Evolutionary conservation across 2,329 filamentous ascomycete species (phyloP).

Genomic region (Aspergillus ochraceus): DNA sequence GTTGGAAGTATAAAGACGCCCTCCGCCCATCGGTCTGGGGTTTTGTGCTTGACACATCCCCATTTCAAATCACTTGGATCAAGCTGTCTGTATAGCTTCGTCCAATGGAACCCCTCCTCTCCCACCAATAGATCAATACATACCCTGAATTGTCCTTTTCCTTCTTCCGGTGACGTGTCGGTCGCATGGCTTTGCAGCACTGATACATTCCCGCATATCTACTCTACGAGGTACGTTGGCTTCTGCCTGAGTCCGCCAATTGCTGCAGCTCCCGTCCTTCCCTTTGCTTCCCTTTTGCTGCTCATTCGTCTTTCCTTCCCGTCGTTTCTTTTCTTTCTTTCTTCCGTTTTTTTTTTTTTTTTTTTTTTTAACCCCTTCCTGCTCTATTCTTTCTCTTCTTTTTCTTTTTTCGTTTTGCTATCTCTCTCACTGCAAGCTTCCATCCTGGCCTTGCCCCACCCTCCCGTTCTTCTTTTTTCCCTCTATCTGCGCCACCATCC

Average conservation of each 20-base stretch:
- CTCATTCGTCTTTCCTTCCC: not conserved
- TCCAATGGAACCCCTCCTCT: too few relatives aligned
- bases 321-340: conserved; percentile 1
- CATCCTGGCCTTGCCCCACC: too few relatives aligned
- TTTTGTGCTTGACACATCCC: too few relatives aligned
- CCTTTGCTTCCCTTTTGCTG: too few relatives aligned
- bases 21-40: too few relatives aligned
- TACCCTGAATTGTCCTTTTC: not conserved
- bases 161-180: conserved; percentile 7
- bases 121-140: not conserved
- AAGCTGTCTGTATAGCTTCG: too few relatives aligned
- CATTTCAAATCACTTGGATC: too few relatives aligned
- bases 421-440: not conserved
- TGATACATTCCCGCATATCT: not conserved
- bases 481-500: not conserved
- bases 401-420: not conserved
- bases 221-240: not conserved
- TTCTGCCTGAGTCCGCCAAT: not conserved
- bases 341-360: not conserved
- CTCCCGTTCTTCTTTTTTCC: not conserved
- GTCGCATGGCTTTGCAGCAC: conserved; percentile 13
- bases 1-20: not conserved
- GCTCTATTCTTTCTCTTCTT: not conserved
- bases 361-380: not conserved
- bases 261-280: not conserved